Conservation (phyloP, 371 early-diverging fungal species). For the Polyrhizophydium stewartii region DNA sequence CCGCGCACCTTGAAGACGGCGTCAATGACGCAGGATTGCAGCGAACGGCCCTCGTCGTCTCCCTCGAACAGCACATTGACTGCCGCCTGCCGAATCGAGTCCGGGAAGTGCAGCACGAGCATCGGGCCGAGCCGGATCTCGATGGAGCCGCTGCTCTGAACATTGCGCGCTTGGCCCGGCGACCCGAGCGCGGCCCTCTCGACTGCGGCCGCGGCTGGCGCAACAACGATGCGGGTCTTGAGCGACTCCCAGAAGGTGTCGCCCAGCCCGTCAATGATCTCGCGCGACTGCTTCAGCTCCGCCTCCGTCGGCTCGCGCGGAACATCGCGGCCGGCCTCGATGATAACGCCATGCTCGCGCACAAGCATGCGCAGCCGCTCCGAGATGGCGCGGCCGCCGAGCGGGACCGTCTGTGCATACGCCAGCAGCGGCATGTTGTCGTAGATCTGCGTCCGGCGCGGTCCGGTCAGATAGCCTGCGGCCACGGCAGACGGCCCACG, state of each 20-base stretch:
- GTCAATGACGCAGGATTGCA: background rate
- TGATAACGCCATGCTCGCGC: background rate
- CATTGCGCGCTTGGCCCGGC: too few relatives aligned
- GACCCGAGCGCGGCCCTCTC: too few relatives aligned
- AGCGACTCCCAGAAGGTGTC: background rate
- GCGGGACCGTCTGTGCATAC: background rate
- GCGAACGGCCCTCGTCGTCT: background rate
- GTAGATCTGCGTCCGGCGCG: background rate
- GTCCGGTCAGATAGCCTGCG: background rate
- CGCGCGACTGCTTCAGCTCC: too few relatives aligned
- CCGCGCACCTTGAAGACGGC: background rate
- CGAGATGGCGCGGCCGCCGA: background rate
- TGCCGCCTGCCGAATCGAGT: background rate
- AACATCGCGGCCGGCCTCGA: background rate
- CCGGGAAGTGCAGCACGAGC: background rate
- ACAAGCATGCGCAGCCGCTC: background rate
- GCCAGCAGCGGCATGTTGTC: background rate
- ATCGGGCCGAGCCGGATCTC: background rate
- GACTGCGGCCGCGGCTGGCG: background rate
- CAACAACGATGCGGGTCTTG: background rate
- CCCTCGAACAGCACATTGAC: constrained; percentile 3
- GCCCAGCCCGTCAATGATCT: background rate
- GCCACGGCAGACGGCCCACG: background rate
- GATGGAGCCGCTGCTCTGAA: too few relatives aligned
- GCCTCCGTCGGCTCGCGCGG: too few relatives aligned